Conservation (phyloP, 2,329 filamentous ascomycete genomes). For the Cyphellophora europaea region DNA sequence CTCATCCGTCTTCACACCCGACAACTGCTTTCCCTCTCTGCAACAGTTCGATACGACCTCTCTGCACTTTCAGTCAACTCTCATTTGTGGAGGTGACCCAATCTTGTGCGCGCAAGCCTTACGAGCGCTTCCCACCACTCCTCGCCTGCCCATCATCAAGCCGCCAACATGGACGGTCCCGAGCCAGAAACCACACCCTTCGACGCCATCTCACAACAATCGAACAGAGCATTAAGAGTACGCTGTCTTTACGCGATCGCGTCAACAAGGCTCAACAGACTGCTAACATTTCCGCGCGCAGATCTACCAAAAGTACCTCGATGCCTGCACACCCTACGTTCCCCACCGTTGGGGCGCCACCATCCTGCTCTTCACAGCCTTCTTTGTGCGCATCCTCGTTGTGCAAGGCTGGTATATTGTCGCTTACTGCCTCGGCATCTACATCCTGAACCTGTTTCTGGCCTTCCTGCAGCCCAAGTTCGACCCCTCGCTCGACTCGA, state of each 20-base stretch:
- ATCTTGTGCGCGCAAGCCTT: too few species aligned
- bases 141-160: too few species aligned
- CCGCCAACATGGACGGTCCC: constrained; percentile 63
- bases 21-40: too few species aligned
- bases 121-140: too few species aligned
- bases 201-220: constrained; percentile 78
- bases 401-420: constrained; percentile 99
- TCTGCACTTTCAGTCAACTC: too few species aligned
- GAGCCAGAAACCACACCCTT: constrained; percentile 90
- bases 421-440: constrained; percentile 95
- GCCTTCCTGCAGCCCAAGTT: constrained; percentile 98
- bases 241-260: too few species aligned
- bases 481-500: constrained; percentile 62
- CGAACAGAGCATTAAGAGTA: constrained; percentile 39
- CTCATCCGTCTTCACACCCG: constrained; percentile 10
- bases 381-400: constrained; percentile 81
- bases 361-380: constrained; percentile 62
- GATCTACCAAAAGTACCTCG: constrained; percentile 90
- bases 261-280: too few species aligned
- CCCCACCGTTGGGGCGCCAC: constrained; percentile 86
- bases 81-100: too few species aligned
- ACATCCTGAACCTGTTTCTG: constrained; percentile 97
- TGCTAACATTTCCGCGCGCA: constrained; percentile 30
- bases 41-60: too few species aligned
- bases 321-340: constrained; percentile 84